Evolutionary conservation across 2,329 filamentous ascomycete genomes (phyloP).

Genomic region (Teratosphaeriaceae sp.): DNA sequence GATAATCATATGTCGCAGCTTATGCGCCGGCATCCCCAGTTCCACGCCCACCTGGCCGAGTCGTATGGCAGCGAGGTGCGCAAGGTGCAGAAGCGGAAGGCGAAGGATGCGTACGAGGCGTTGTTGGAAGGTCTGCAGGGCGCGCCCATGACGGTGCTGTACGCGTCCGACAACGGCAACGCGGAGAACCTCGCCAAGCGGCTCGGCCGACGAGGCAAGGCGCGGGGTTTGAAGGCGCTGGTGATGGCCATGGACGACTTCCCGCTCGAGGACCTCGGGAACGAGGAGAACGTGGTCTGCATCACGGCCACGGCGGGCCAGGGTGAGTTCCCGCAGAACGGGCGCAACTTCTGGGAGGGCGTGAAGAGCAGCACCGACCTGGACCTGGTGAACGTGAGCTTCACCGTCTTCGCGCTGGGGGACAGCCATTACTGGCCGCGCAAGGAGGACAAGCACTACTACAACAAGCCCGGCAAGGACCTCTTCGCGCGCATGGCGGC

Average conservation of each 20-base stretch:
- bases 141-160: slow-evolving; percentile 86
- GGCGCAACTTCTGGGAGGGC: slow-evolving; percentile 82
- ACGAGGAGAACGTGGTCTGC: slow-evolving; percentile 88
- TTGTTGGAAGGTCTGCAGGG: slow-evolving; percentile 89
- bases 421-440: slow-evolving; percentile 99
- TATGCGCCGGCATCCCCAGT: slow-evolving; percentile 83
- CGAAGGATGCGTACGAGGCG: slow-evolving; percentile 92
- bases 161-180: slow-evolving; percentile 92
- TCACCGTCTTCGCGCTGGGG: slow-evolving; percentile 84
- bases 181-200: slow-evolving; percentile 81
- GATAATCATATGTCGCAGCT: slow-evolving; percentile 96
- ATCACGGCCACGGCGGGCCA: slow-evolving; percentile 88
- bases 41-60: slow-evolving; percentile 75
- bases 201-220: slow-evolving; percentile 80
- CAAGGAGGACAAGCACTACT: slow-evolving; percentile 96
- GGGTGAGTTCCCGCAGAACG: slow-evolving; percentile 97
- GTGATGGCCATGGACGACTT: slow-evolving; percentile 99
- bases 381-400: slow-evolving; percentile 82
- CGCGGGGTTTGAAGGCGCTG: slow-evolving; percentile 84
- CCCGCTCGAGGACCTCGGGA: slow-evolving; percentile 82
- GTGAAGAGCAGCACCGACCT: slow-evolving; percentile 90
- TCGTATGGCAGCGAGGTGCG: slow-evolving; percentile 93
- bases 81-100: slow-evolving; percentile 86
- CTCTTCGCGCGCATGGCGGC: slow-evolving; percentile 74
- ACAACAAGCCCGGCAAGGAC: slow-evolving; percentile 98